phyloP scores from a whole-genome alignment of 139 green algal genomes.

The Closterium sp. region DNA sequence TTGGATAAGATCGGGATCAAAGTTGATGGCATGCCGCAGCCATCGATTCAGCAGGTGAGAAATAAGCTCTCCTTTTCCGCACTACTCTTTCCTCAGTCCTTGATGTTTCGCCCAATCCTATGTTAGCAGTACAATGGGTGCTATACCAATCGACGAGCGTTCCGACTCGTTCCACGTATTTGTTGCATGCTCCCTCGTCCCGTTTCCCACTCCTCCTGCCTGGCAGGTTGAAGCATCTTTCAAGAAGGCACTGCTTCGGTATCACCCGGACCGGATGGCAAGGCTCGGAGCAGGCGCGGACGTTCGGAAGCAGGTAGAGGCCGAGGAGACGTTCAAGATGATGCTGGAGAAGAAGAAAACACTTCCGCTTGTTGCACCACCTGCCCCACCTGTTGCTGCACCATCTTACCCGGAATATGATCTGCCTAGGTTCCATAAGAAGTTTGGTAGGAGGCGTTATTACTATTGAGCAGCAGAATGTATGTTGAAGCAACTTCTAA shows the following conservation, averaged over 20 bases:
- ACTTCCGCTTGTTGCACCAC: neutral
- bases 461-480: no score
- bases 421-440: no score
- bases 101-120: no score
- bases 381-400: no score
- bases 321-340: slow-evolving; percentile 49
- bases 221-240: slow-evolving; percentile 36
- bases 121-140: no score
- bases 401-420: no score
- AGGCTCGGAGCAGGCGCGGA: neutral
- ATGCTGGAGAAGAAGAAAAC: slow-evolving; percentile 28
- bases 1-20: slow-evolving; percentile 26
- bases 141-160: no score
- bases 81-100: no score
- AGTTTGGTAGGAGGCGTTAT: no score
- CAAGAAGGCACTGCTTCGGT: slow-evolving; percentile 45
- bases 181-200: neutral
- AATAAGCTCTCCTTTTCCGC: no score
- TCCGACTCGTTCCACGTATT: neutral
- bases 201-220: neutral
- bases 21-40: slow-evolving; percentile 30
- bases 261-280: slow-evolving; percentile 31
- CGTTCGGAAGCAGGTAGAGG: slow-evolving; percentile 37
- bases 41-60: slow-evolving; percentile 27
- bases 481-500: slow-evolving; percentile 35